Percentiles rank a stretch among this genome's conserved stretches.
Evolutionary conservation across 805 yeast species (phyloP).

Genomic region (Candida awuae): DNA sequence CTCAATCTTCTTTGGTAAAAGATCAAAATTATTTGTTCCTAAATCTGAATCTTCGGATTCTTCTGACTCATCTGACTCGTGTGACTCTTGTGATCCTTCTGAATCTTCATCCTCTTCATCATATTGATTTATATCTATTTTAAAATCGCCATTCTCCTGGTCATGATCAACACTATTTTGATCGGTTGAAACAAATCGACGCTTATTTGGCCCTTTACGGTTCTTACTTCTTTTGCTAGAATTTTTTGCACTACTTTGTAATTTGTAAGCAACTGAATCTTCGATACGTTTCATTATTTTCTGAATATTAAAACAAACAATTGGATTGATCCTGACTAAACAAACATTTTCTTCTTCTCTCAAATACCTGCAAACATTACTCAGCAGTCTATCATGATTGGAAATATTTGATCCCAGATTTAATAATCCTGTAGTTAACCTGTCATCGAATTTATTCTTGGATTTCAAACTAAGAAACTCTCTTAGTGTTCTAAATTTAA

Average conservation of each 20-base stretch:
- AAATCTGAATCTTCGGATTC: slow-evolving; percentile 3
- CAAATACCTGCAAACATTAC: slow-evolving; percentile 22
- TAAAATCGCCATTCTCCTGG: slow-evolving; percentile 6
- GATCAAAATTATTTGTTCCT: slow-evolving; percentile 6
- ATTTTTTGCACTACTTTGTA: background rate
- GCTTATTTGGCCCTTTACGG: background rate
- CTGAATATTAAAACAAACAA: slow-evolving; percentile 12
- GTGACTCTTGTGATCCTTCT: slow-evolving; percentile 13
- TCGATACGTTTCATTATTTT: slow-evolving; percentile 12
- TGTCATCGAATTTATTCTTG: slow-evolving; percentile 19
- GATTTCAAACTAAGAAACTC: slow-evolving; percentile 15
- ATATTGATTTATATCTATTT: slow-evolving; percentile 4
- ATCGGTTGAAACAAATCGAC: background rate
- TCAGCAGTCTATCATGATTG: slow-evolving; percentile 31
- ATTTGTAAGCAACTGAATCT: slow-evolving; percentile 8
- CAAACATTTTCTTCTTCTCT: slow-evolving; percentile 11
- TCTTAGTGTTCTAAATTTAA: slow-evolving; percentile 28
- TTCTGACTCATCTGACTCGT: slow-evolving; percentile 13
- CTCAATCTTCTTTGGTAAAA: slow-evolving; percentile 6
- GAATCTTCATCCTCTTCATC: slow-evolving; percentile 6
- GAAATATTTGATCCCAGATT: slow-evolving; percentile 37
- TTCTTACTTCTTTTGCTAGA: background rate
- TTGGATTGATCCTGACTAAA: slow-evolving; percentile 14
- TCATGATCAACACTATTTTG: slow-evolving; percentile 7
- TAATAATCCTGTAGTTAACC: slow-evolving; percentile 32